Conservation (phyloP, 2,329 filamentous ascomycete genomes). For the Didymella arachidicola region DNA sequence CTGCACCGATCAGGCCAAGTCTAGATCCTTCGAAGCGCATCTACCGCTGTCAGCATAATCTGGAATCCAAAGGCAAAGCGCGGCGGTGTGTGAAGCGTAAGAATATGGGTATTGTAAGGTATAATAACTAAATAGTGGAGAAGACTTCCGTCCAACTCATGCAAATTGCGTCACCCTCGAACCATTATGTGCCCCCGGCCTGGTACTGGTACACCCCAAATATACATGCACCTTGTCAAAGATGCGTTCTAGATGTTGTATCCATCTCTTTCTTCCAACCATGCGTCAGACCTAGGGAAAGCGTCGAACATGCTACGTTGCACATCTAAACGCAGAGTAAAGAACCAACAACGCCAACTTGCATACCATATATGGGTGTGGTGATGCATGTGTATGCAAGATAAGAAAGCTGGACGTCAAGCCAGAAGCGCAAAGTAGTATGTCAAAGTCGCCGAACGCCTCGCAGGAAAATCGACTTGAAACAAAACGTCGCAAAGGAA, state of each 20-base stretch:
- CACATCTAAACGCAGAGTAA: conserved; percentile 14
- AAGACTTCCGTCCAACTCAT: conserved; percentile 17
- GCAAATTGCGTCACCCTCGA: conserved; percentile 14
- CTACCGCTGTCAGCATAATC: conserved; percentile 1
- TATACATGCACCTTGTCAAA: conserved; percentile 17
- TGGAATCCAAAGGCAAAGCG: not conserved
- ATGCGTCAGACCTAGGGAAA: conserved; percentile 10
- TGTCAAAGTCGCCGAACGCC: conserved; percentile 39
- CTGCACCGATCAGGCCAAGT: conserved; percentile 5
- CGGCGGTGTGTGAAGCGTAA: conserved; percentile 3
- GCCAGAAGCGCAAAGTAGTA: conserved; percentile 29
- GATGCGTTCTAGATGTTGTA: conserved; percentile 10
- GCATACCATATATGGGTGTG: conserved; percentile 24
- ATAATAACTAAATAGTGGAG: conserved; percentile 13
- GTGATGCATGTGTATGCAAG: conserved; percentile 30
- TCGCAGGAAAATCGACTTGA: conserved; percentile 35
- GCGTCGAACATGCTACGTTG: conserved; percentile 22
- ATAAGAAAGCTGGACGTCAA: conserved; percentile 20
- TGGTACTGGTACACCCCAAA: conserved; percentile 17
- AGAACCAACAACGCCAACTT: conserved; percentile 27
- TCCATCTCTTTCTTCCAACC: conserved; percentile 12
- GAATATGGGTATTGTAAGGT: conserved; percentile 19
- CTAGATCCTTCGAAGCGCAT: not conserved
- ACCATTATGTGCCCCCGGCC: conserved; percentile 10
- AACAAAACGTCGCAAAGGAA: conserved; percentile 37